phyloP scores from a whole-genome alignment of 2,329 filamentous ascomycete genomes.

The Fusarium chaquense region DNA sequence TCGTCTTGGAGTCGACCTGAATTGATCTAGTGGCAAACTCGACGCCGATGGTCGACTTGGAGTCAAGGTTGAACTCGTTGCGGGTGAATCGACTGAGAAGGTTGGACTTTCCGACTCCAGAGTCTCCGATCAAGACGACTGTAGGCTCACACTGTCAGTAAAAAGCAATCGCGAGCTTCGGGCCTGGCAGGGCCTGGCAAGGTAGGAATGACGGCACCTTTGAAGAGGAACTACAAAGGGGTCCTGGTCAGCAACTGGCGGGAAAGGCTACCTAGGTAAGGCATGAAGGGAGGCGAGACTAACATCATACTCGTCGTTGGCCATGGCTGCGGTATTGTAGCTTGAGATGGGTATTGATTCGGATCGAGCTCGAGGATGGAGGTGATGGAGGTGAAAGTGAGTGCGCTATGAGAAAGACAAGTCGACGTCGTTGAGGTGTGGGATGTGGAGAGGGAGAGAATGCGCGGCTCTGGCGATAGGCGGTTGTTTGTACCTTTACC shows the following conservation, averaged over 20 bases:
- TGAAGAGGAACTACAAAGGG: conserved; percentile 89
- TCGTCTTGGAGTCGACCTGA: conserved; percentile 99
- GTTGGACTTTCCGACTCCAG: conserved; percentile 99
- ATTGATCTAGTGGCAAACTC: conserved; percentile 99
- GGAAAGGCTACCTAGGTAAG: conserved; percentile 25
- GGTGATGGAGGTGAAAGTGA: conserved; percentile 35
- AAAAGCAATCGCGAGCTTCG: conserved; percentile 30
- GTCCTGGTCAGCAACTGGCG: conserved; percentile 51
- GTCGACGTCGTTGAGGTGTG: conserved; percentile 49
- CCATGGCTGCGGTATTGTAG: conserved; percentile 73
- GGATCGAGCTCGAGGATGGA: conserved; percentile 30
- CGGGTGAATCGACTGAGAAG: conserved; percentile 99
- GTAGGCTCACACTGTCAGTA: conserved; percentile 51
- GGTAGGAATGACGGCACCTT: conserved; percentile 72
- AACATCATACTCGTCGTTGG: conserved; percentile 99
- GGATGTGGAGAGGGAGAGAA: conserved; percentile 52
- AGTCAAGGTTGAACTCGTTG: conserved; percentile 99
- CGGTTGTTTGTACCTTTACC: conserved; percentile 45
- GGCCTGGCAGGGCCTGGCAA: conserved; percentile 32
- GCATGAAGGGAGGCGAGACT: conserved; percentile 55
- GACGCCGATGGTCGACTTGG: conserved; percentile 99
- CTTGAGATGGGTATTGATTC: conserved; percentile 31
- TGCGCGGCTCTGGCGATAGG: conserved; percentile 51
- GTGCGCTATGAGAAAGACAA: conserved; percentile 45
- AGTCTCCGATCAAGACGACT: conserved; percentile 99